phyloP scores from a whole-genome alignment of 164 flowering plant species.

The Stephania cephalantha region DNA sequence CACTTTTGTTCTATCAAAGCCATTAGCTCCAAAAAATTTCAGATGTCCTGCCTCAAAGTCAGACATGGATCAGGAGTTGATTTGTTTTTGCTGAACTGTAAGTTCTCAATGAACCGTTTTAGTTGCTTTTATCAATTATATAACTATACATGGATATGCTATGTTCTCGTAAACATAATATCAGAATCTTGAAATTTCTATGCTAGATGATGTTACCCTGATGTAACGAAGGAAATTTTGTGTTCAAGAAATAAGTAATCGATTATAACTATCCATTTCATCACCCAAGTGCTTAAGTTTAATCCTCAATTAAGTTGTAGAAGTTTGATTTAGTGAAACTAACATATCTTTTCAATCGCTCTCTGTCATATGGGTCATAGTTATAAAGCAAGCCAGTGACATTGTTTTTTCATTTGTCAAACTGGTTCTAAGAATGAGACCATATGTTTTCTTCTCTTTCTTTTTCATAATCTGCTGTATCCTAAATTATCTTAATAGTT shows the following conservation, averaged over 20 bases:
- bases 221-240: background rate
- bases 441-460: too few species aligned
- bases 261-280: background rate
- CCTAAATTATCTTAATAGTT: too few species aligned
- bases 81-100: background rate
- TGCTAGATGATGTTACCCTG: background rate
- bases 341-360: background rate
- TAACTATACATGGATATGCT: background rate
- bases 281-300: background rate
- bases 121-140: background rate
- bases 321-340: background rate
- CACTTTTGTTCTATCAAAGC: too few species aligned
- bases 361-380: background rate
- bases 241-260: background rate
- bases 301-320: too few species aligned
- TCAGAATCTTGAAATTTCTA: background rate
- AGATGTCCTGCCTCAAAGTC: background rate
- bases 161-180: background rate
- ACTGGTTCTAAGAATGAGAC: background rate
- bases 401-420: background rate
- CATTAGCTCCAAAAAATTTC: too few species aligned
- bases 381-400: background rate
- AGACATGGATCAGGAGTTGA: background rate
- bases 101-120: conserved; percentile 2
- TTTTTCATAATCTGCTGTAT: too few species aligned